Conservation (phyloP, 805 yeast genomes). For the Candida endomychidarum region DNA sequence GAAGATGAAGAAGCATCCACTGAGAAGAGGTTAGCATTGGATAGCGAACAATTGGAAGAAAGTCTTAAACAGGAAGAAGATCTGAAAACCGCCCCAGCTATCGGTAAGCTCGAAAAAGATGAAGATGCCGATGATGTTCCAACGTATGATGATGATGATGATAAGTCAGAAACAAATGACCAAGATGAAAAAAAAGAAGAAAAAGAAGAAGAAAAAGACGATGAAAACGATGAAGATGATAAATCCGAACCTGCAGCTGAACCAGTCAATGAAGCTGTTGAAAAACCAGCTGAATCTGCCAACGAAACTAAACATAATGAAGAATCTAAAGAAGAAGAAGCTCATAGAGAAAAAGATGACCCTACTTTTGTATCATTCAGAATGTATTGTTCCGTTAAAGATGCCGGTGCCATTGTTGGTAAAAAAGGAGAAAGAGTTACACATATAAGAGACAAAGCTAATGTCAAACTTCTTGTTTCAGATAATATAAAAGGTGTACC, state of each 20-base stretch:
- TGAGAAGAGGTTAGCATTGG: conserved; percentile 69
- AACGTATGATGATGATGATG: conserved; percentile 3
- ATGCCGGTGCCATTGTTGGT: conserved; percentile 75
- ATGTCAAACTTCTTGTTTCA: conserved; percentile 66
- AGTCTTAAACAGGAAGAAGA: conserved; percentile 28
- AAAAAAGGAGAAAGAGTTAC: conserved; percentile 75
- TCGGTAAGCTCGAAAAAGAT: conserved; percentile 1
- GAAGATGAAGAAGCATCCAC: conserved; percentile 49
- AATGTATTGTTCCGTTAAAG: conserved; percentile 73
- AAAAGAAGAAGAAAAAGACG: background rate
- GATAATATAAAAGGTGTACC: conserved; percentile 71
- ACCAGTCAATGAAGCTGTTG: background rate
- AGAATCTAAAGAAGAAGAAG: conserved; percentile 2
- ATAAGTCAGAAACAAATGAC: background rate
- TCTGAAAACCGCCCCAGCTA: conserved; percentile 13
- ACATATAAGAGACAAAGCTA: conserved; percentile 60
- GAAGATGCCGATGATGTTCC: conserved; percentile 3
- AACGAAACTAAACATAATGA: background rate
- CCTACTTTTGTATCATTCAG: conserved; percentile 67
- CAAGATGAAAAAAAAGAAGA: conserved; percentile 4
- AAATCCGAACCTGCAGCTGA: conserved; percentile 1
- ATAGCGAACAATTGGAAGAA: conserved; percentile 56
- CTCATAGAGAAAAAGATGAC: conserved; percentile 40
- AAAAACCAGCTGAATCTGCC: background rate
- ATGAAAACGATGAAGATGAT: conserved; percentile 1